These are phyloP conservation scores for Plasmodium chabaudi DNA, from an alignment of 169 alveolate genomes.

Conservation along the genomic window DNA sequence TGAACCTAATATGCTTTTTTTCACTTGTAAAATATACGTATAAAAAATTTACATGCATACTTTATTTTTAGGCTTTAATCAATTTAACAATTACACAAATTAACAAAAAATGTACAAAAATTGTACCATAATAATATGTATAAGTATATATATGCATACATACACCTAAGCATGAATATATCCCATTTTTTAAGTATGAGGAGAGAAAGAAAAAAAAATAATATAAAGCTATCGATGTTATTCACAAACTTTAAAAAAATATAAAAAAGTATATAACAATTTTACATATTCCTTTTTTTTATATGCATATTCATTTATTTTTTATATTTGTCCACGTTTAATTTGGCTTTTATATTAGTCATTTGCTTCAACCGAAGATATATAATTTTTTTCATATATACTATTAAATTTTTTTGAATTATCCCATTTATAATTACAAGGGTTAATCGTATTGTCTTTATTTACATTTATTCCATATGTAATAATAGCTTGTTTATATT, in stretches of 20 bases:
- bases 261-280: background rate
- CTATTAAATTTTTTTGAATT: slow-evolving; percentile 8
- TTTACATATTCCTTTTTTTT: too few relatives aligned
- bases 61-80: slow-evolving; percentile 15
- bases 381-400: slow-evolving; percentile 24
- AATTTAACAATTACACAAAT: slow-evolving; percentile 66
- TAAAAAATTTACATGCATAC: background rate
- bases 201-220: too few relatives aligned
- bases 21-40: background rate
- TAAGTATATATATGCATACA: background rate
- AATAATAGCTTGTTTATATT: slow-evolving; percentile 39
- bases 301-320: background rate
- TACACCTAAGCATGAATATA: background rate
- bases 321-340: background rate
- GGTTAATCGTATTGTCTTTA: slow-evolving; percentile 12
- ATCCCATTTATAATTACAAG: slow-evolving; percentile 34
- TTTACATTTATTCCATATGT: slow-evolving; percentile 38
- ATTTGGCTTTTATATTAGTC: slow-evolving; percentile 8
- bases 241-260: too few relatives aligned
- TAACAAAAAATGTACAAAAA: slow-evolving; percentile 61
- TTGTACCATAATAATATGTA: background rate
- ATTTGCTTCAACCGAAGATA: slow-evolving; percentile 45
- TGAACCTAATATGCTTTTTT: too few relatives aligned
- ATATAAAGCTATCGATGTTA: too few relatives aligned
- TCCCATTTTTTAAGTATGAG: too few relatives aligned